Evolutionary conservation across 2,329 filamentous ascomycete genomes (phyloP), one percentile per base, ranked within the genome.

Genomic region (Fusarium brachygibbosum): DNA sequence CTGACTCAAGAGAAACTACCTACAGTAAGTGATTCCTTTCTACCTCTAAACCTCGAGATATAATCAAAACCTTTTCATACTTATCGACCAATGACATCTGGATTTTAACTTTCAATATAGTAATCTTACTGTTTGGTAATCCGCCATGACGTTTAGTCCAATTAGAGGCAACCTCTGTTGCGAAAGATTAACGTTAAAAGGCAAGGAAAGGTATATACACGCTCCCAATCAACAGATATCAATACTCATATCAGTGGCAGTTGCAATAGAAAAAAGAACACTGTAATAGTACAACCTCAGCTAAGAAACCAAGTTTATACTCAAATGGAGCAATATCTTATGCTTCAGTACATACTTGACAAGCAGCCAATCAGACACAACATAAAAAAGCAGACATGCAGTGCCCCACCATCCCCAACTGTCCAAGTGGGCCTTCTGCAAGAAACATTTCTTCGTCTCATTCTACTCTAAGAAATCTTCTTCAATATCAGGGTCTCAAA

Each of bases 371-470:
- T 69, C 58, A 69, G n/a, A 54, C 28, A 13, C n/a, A 29, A 17
- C 12, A 19, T 59, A 68, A 70, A 64, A 64, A 68, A 68, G 64
- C 53, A 68, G 53, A 64, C 49, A 48, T 34, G n/a, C 17, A 44
- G 21, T 16, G n/a, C 42, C 44, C 63, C 58, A 60, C 53, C 28
- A 16, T 63, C 62, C 58, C 52, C 67, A 32, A 69, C 64, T 21
- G 45, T 55, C 34, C 19, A 53, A 60, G 67, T 70, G 67, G 67
- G 58, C 34, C 52, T 34, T 16, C 40, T 68, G 67, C 54, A 69
- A 69, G 67, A 70, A 69, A 70, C 67, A 51, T 70, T 70, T 70
- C 67, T 66, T 66, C 37, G 49, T 70, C 56, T 70, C 52, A 70
- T 55, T 66, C 65, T 53, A 51, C 31, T 46, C 16, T 6, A 54